phyloP scores from a whole-genome alignment of 139 green algal genomes.

The Chlorella sp. region DNA sequence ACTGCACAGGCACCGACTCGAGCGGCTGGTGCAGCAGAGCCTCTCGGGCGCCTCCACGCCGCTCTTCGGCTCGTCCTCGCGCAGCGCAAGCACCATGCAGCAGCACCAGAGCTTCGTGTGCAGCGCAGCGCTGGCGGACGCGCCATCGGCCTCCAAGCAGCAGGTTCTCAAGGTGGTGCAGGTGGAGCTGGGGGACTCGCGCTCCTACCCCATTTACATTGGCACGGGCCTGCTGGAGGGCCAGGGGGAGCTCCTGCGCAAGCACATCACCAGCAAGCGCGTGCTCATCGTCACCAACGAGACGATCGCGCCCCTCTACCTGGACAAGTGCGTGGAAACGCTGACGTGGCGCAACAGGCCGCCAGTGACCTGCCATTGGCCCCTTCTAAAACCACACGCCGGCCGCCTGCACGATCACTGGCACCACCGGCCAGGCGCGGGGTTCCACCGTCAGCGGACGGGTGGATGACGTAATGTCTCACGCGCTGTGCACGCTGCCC shows the following conservation, averaged over 20 bases:
- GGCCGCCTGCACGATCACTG: too few relatives aligned
- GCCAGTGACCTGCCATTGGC: too few relatives aligned
- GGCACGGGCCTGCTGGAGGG: conserved; percentile 71
- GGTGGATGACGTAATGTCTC: too few relatives aligned
- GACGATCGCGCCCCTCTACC: conserved; percentile 87
- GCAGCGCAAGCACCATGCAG: too few relatives aligned
- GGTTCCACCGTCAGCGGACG: too few relatives aligned
- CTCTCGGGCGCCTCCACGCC: neutral
- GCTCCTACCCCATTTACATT: conserved; percentile 98
- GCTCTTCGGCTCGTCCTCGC: neutral
- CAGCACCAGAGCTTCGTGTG: neutral
- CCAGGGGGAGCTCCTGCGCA: conserved; percentile 54
- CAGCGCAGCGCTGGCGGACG: neutral
- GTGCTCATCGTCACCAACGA: conserved; percentile 95
- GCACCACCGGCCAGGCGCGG: too few relatives aligned
- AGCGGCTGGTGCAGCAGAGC: neutral
- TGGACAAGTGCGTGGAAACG: conserved; percentile 75
- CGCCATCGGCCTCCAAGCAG: neutral
- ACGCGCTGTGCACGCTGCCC: too few relatives aligned
- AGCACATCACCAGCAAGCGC: conserved; percentile 84
- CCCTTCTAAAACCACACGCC: too few relatives aligned
- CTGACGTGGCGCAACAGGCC: too few relatives aligned
- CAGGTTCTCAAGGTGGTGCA: conserved; percentile 51
- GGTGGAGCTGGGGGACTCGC: conserved; percentile 76
- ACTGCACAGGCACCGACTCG: neutral